Evolutionary conservation across 371 early-diverging fungal genomes (phyloP).

Genomic region (Vairimorpha ceranae): DNA sequence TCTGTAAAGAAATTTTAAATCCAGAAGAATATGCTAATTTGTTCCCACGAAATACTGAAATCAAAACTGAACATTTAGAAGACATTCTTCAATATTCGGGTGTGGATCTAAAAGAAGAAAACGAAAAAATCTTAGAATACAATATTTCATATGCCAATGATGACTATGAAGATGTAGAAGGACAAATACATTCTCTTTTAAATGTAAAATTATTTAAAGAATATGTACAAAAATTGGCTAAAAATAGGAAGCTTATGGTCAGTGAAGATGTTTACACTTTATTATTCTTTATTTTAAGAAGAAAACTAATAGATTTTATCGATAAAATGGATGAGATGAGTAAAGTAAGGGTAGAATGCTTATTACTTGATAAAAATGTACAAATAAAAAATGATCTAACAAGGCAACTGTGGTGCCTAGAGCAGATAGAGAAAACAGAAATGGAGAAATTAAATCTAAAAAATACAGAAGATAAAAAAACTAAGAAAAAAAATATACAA

Average conservation of each 20-base stretch:
- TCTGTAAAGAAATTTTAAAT: slow-evolving; percentile 33
- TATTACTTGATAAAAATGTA: slow-evolving; percentile 42
- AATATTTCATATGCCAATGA: slow-evolving; percentile 30
- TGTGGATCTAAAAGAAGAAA: slow-evolving; percentile 63
- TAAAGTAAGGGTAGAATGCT: slow-evolving; percentile 55
- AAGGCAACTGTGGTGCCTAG: slow-evolving; percentile 63
- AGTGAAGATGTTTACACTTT: slow-evolving; percentile 47
- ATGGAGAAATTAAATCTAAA: slow-evolving; percentile 58
- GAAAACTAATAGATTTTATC: slow-evolving; percentile 59
- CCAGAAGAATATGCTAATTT: slow-evolving; percentile 34
- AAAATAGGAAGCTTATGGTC: slow-evolving; percentile 46
- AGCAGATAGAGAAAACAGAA: slow-evolving; percentile 61
- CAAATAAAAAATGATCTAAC: slow-evolving; percentile 61
- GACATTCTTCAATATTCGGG: slow-evolving; percentile 64
- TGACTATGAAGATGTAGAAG: slow-evolving; percentile 44
- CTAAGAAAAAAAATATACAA: slow-evolving; percentile 58
- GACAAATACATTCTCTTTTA: slow-evolving; percentile 49
- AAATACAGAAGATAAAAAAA: slow-evolving; percentile 59
- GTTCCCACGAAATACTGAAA: slow-evolving; percentile 50
- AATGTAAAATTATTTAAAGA: slow-evolving; percentile 58
- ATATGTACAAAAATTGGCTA: slow-evolving; percentile 51
- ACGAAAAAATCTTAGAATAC: slow-evolving; percentile 58
- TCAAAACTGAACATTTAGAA: slow-evolving; percentile 62
- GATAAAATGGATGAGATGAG: slow-evolving; percentile 60
- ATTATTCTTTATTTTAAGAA: slow-evolving; percentile 58